Percentiles rank a stretch among this genome's conserved stretches.
These are phyloP conservation scores for Neurospora sp. DNA, from an alignment of 495 filamentous ascomycete species.

Conservation along the genomic window DNA sequence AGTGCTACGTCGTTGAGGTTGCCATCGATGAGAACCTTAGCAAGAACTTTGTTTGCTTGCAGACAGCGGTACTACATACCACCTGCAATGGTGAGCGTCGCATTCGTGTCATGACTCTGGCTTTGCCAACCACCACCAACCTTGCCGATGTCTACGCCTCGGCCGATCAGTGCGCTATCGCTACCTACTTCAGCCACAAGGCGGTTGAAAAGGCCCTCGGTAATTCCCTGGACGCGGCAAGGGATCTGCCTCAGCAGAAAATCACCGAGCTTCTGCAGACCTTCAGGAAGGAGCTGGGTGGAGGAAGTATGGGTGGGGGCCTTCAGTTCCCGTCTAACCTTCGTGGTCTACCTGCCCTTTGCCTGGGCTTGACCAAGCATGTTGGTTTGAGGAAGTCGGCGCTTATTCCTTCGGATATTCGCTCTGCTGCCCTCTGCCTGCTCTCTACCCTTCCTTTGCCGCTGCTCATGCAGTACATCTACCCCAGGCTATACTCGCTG, in stretches of 20 bases:
- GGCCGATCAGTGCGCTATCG: slow-evolving; percentile 86
- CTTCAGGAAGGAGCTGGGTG: slow-evolving; percentile 93
- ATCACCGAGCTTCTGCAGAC: slow-evolving; percentile 87
- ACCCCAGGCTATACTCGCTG: slow-evolving; percentile 84
- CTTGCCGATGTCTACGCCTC: slow-evolving; percentile 89
- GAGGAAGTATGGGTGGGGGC: slow-evolving; percentile 88
- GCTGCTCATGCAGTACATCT: slow-evolving; percentile 93
- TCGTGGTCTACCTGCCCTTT: slow-evolving; percentile 76
- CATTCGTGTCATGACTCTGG: slow-evolving; percentile 88
- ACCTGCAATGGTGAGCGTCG: slow-evolving; percentile 95
- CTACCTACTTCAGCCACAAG: slow-evolving; percentile 94
- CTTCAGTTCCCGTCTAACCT: slow-evolving; percentile 92
- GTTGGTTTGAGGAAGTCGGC: slow-evolving; percentile 90
- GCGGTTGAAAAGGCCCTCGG: slow-evolving; percentile 84
- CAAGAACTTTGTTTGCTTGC: slow-evolving; percentile 91
- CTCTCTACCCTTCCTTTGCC: slow-evolving; percentile 88
- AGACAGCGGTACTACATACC: slow-evolving; percentile 94
- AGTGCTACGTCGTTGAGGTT: slow-evolving; percentile 97
- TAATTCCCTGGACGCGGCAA: slow-evolving; percentile 78
- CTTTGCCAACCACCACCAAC: slow-evolving; percentile 83
- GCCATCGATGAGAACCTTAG: slow-evolving; percentile 90
- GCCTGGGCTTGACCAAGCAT: slow-evolving; percentile 91
- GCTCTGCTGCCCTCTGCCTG: slow-evolving; percentile 84
- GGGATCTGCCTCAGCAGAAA: slow-evolving; percentile 84
- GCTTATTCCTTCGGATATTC: slow-evolving; percentile 92